These are phyloP conservation scores for Mallotus nudiflorus DNA, from an alignment of 345 rosid species.

Conservation along the genomic window DNA sequence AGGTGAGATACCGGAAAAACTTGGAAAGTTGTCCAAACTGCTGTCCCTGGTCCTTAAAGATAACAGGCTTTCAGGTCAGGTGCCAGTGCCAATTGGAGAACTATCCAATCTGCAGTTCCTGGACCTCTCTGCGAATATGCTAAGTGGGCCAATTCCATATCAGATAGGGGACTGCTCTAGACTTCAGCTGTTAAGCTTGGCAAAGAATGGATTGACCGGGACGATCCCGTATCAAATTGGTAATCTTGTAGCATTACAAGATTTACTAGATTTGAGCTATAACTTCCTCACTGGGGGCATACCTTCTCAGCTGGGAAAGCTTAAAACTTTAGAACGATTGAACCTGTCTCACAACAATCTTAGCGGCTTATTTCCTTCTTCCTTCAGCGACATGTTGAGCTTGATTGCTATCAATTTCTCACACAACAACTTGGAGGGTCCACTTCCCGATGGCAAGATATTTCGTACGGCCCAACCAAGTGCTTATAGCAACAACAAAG, in stretches of 20 bases:
- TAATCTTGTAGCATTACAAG: slow-evolving; percentile 28
- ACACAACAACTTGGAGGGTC: slow-evolving; percentile 41
- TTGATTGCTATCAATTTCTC: slow-evolving; percentile 34
- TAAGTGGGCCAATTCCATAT: slow-evolving; percentile 33
- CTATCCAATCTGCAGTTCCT: slow-evolving; percentile 12
- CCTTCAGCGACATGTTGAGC: slow-evolving; percentile 34
- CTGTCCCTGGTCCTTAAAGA: slow-evolving; percentile 14
- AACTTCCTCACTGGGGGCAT: slow-evolving; percentile 39
- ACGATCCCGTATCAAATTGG: slow-evolving; percentile 36
- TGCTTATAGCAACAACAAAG: slow-evolving; percentile 35
- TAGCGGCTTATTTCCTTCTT: slow-evolving; percentile 34
- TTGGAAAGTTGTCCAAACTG: slow-evolving; percentile 25
- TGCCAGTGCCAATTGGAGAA: slow-evolving; percentile 20
- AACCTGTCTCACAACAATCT: slow-evolving; percentile 41
- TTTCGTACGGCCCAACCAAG: slow-evolving; percentile 22
- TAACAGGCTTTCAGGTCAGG: slow-evolving; percentile 27
- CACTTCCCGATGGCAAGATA: slow-evolving; percentile 33
- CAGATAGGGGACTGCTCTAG: slow-evolving; percentile 25
- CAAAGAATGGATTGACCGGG: slow-evolving; percentile 25
- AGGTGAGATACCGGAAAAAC: slow-evolving; percentile 24
- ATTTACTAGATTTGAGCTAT: slow-evolving; percentile 39
- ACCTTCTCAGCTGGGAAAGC: slow-evolving; percentile 36
- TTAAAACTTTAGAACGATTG: slow-evolving; percentile 30
- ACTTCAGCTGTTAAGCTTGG: slow-evolving; percentile 13
- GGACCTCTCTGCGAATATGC: slow-evolving; percentile 30